Conservation (phyloP, 495 filamentous ascomycete genomes). For the Aspergillus incahuasiensis region DNA sequence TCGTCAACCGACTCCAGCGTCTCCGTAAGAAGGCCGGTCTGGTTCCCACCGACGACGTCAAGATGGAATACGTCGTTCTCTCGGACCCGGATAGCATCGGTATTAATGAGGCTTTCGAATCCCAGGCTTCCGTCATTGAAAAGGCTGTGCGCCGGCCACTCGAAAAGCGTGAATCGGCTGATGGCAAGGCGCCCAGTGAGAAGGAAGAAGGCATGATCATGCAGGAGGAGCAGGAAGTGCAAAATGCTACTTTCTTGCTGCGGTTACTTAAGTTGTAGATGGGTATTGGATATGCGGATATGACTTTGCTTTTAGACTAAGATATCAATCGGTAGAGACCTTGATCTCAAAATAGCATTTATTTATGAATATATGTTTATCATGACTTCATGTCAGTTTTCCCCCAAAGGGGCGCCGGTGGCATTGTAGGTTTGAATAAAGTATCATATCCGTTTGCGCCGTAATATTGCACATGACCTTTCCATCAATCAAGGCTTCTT, state of each 20-base stretch:
- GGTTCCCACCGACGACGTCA: slow-evolving; percentile 76
- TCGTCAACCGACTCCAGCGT: slow-evolving; percentile 78
- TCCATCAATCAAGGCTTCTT: slow-evolving; percentile 29
- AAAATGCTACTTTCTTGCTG: slow-evolving; percentile 80
- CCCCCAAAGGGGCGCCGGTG: neutral
- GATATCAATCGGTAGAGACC: neutral
- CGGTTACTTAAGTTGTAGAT: slow-evolving; percentile 70
- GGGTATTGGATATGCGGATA: slow-evolving; percentile 34
- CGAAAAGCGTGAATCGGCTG: slow-evolving; percentile 64
- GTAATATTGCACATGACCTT: neutral
- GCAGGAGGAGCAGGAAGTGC: slow-evolving; percentile 86
- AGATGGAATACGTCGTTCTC: slow-evolving; percentile 75
- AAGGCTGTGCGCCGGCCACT: slow-evolving; percentile 77
- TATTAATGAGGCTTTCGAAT: slow-evolving; percentile 67
- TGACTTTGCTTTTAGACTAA: neutral
- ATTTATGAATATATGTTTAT: neutral
- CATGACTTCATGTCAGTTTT: neutral
- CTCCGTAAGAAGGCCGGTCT: slow-evolving; percentile 79
- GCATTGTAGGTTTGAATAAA: neutral
- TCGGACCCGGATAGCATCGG: slow-evolving; percentile 73
- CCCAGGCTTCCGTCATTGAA: slow-evolving; percentile 62
- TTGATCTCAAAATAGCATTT: slow-evolving; percentile 8
- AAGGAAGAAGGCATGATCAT: slow-evolving; percentile 61
- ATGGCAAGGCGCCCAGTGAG: slow-evolving; percentile 55
- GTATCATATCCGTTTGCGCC: slow-evolving; percentile 1